Evolutionary conservation across 140 eudicot species (phyloP), one percentile per base, ranked within the genome.

Genomic region (Cichorium intybus): DNA sequence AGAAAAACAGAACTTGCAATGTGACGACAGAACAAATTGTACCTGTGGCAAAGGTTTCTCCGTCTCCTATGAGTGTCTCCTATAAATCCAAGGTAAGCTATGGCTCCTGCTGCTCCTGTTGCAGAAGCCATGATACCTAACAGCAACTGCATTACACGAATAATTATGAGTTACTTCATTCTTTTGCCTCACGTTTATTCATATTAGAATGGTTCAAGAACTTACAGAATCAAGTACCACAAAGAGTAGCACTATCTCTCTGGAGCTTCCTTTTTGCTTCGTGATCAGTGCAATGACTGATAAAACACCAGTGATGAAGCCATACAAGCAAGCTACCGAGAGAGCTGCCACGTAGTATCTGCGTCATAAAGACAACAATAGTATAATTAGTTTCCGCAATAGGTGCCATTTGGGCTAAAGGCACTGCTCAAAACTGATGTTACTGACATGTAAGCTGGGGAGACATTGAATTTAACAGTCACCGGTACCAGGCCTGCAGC

Each of bases 91-190:
- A 85, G 56, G 74, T 88, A 88, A 5, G 60, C 95, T 1, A 78
- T 88, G 22, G 52, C 95, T 0, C 88, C 96, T 17, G 83, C 88
- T 70, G 95, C 62, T 60, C 96, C 95, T 16, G 85, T 76, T 66
- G 95, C 96, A 5, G 96, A 54, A 0, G 95, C 85, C 52, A 80
- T 66, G 4, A 88, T 78, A 45, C 95, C 87, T 39, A 85, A 48
- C 68, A 88, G 18, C 71, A 88, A 39, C 94, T 88, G 85, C 75
- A 77, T 14, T 12, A 64, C 53, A 43, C 20, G 14, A 24, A 12
- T 17, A 15, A 62, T 41, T 62, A 16, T 28, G 45, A 6, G 6
- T 15, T 21, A 39, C 24, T 23, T 47, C 54, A 47, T 47, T 47
- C 2, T 21, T 7, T 18, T 14, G 2, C 2, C 29, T 1, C 4